phyloP scores from a whole-genome alignment of 2,329 filamentous ascomycete species.

The Tympanopsis confertula region DNA sequence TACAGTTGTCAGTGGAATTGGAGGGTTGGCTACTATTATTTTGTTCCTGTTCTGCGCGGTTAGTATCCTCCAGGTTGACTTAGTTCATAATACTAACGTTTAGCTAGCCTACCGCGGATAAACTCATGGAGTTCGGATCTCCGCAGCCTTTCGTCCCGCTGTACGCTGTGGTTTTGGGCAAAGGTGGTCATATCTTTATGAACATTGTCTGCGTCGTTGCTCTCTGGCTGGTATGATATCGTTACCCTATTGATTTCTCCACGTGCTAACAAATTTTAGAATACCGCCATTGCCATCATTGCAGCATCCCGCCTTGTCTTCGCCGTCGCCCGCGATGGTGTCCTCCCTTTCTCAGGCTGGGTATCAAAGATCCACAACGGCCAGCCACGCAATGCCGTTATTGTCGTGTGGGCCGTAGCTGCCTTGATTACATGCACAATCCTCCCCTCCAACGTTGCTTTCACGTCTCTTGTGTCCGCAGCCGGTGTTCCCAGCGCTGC shows the following conservation, averaged over 20 bases:
- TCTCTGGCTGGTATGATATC: slow-evolving; percentile 33
- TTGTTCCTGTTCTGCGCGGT: slow-evolving; percentile 46
- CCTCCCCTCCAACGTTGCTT: slow-evolving; percentile 38
- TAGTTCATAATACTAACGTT: slow-evolving; percentile 2
- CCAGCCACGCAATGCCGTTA: slow-evolving; percentile 47
- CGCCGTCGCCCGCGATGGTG: slow-evolving; percentile 48
- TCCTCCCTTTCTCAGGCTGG: slow-evolving; percentile 45
- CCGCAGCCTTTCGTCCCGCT: slow-evolving; percentile 47
- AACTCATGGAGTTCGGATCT: slow-evolving; percentile 37
- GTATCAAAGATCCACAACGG: slow-evolving; percentile 40
- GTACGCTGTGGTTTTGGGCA: slow-evolving; percentile 42
- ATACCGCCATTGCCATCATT: slow-evolving; percentile 46
- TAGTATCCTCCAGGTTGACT: slow-evolving; percentile 10
- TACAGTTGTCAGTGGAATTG: slow-evolving; percentile 41
- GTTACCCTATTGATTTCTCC: not conserved
- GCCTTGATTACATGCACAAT: slow-evolving; percentile 46
- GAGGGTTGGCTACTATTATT: slow-evolving; percentile 42
- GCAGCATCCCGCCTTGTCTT: slow-evolving; percentile 50
- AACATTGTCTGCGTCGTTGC: slow-evolving; percentile 41
- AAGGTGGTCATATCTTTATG: slow-evolving; percentile 48
- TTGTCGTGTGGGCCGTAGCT: slow-evolving; percentile 42
- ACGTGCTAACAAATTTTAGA: slow-evolving; percentile 20
- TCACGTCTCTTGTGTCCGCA: slow-evolving; percentile 39
- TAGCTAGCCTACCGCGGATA: slow-evolving; percentile 34
- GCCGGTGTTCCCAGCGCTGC: slow-evolving; percentile 38